These are phyloP conservation scores for Talaromyces sp. DNA, from an alignment of 2,329 filamentous ascomycete genomes.

Conservation along the genomic window DNA sequence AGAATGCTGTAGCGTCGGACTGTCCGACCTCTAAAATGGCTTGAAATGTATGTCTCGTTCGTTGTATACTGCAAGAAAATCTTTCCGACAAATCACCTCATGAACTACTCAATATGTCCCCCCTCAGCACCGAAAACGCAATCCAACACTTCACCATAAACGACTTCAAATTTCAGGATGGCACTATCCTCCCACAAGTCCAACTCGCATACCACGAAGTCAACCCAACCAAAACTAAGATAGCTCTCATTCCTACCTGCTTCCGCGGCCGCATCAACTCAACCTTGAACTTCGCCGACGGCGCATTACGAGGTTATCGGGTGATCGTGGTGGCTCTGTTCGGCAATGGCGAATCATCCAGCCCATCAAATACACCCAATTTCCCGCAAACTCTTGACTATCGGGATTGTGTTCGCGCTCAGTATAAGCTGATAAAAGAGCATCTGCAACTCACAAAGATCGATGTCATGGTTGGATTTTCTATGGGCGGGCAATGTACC, in stretches of 20 bases:
- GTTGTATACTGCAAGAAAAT: not conserved
- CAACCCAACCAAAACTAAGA: constrained; percentile 38
- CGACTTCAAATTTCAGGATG: constrained; percentile 39
- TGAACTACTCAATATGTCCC: not conserved
- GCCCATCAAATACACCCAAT: constrained; percentile 44
- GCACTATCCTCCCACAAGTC: constrained; percentile 31
- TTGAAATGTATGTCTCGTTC: not conserved
- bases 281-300: constrained; percentile 48
- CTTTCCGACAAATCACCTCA: not conserved
- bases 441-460: constrained; percentile 35
- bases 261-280: constrained; percentile 52
- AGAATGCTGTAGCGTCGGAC: not conserved
- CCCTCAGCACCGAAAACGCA: constrained; percentile 23
- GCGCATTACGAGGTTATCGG: constrained; percentile 41
- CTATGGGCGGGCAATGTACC: constrained; percentile 51
- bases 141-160: constrained; percentile 35
- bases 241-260: constrained; percentile 54
- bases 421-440: constrained; percentile 39
- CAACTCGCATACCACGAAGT: constrained; percentile 43
- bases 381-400: constrained; percentile 44
- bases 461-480: constrained; percentile 47
- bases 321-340: constrained; percentile 49
- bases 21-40: not conserved
- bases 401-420: constrained; percentile 44
- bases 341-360: constrained; percentile 49